These are phyloP conservation scores for Beauveria sp. DNA, from an alignment of 2,329 filamentous ascomycete species.

Conservation along the genomic window DNA sequence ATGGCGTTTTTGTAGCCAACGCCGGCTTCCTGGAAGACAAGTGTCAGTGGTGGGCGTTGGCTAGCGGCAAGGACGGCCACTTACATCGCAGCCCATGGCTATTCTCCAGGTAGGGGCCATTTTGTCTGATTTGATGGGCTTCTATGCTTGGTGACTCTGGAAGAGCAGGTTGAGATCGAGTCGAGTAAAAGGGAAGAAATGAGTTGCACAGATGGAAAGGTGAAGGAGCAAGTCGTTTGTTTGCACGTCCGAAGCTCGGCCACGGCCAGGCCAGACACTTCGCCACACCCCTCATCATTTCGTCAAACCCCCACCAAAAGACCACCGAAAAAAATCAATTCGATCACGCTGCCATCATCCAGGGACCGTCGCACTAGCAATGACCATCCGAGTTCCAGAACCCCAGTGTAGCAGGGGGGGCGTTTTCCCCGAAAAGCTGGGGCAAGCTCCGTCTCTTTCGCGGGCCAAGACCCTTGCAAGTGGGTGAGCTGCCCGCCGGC, in stretches of 20 bases:
- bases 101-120: constrained; percentile 46
- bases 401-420: background rate
- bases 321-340: background rate
- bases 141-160: background rate
- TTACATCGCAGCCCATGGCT: constrained; percentile 47
- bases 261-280: background rate
- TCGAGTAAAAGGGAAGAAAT: constrained; percentile 1
- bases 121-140: constrained; percentile 12
- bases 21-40: constrained; percentile 53
- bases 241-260: constrained; percentile 6
- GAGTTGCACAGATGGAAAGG: background rate
- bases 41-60: constrained; percentile 4
- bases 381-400: constrained; percentile 4
- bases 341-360: constrained; percentile 7
- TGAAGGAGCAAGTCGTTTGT: background rate
- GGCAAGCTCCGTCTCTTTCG: background rate
- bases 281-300: constrained; percentile 1
- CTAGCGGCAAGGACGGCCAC: constrained; percentile 16
- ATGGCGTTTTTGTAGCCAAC: constrained; percentile 72
- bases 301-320: constrained; percentile 6
- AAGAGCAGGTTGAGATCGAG: background rate
- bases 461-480: background rate
- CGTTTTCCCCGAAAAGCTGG: constrained; percentile 3
- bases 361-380: constrained; percentile 2
- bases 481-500: constrained; percentile 5